Conservation (phyloP, 192 early-diverging fungal genomes). For the Coemansia aciculifera region DNA sequence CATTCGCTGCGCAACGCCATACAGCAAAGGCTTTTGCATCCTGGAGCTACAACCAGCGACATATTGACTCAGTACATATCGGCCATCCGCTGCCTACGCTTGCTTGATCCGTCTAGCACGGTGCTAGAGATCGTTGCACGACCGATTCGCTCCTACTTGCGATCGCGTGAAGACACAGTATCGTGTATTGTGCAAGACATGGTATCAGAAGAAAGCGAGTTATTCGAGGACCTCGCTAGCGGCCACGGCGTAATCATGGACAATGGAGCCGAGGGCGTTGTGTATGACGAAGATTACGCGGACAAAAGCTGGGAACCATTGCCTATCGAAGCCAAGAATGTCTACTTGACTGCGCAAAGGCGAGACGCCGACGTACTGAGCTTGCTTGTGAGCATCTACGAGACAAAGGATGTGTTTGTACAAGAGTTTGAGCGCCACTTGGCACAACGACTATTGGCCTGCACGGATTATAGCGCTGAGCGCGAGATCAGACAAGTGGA, state of each 20-base stretch:
- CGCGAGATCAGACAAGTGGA: conserved; percentile 70
- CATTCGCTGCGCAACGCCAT: conserved; percentile 33
- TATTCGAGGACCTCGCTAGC: conserved; percentile 52
- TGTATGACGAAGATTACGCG: conserved; percentile 58
- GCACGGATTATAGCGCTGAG: conserved; percentile 54
- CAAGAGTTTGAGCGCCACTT: conserved; percentile 69
- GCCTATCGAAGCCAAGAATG: conserved; percentile 58
- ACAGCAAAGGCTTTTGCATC: conserved; percentile 64
- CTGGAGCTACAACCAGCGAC: conserved; percentile 69
- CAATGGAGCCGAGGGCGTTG: conserved; percentile 31
- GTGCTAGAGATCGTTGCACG: conserved; percentile 64
- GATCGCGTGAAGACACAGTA: conserved; percentile 66
- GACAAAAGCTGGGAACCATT: conserved; percentile 63
- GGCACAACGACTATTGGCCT: conserved; percentile 55
- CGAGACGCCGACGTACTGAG: conserved; percentile 65
- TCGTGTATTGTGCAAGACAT: conserved; percentile 65
- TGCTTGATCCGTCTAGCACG: conserved; percentile 67
- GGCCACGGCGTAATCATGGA: conserved; percentile 16
- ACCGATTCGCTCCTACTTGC: conserved; percentile 63
- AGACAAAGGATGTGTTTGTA: conserved; percentile 67
- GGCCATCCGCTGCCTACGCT: conserved; percentile 65
- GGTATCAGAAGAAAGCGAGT: conserved; percentile 63
- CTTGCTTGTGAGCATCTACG: conserved; percentile 68
- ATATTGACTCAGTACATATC: conserved; percentile 73
- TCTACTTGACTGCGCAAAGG: conserved; percentile 26